These are phyloP conservation scores for Phytophthora fragariaefolia DNA, from an alignment of 352 stramenopile species.

Conservation along the genomic window DNA sequence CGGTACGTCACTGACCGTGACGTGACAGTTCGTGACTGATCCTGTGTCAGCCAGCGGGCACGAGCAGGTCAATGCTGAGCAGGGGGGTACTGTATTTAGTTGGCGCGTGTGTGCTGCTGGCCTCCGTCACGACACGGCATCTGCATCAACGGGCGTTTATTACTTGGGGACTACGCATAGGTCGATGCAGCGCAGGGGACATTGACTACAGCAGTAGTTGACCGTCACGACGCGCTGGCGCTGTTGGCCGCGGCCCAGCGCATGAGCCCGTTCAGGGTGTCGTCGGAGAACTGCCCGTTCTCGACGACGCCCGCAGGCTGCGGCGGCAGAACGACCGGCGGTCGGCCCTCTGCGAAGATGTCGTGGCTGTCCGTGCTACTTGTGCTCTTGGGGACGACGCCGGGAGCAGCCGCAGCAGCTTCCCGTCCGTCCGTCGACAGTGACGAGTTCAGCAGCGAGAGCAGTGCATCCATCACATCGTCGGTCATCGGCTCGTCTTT, in stretches of 20 bases:
- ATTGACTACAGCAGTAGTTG: too few species aligned
- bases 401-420: not conserved
- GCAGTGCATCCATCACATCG: constrained; percentile 42
- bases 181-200: too few species aligned
- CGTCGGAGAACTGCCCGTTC: constrained; percentile 58
- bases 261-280: constrained; percentile 55
- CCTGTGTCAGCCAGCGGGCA: too few species aligned
- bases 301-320: constrained; percentile 42
- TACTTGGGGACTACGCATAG: too few species aligned
- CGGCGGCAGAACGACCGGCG: constrained; percentile 24
- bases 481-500: constrained; percentile 34
- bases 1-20: too few species aligned
- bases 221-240: constrained; percentile 11
- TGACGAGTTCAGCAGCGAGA: constrained; percentile 45
- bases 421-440: constrained; percentile 33
- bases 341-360: constrained; percentile 38
- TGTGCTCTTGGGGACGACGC: constrained; percentile 11
- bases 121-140: too few species aligned
- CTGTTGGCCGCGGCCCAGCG: constrained; percentile 32
- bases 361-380: constrained; percentile 29
- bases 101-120: too few species aligned
- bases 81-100: too few species aligned
- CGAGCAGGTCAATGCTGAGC: too few species aligned
- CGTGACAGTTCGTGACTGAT: too few species aligned
- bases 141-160: too few species aligned